Conservation (phyloP, 495 filamentous ascomycete genomes). For the Trichoderma gamsii region DNA sequence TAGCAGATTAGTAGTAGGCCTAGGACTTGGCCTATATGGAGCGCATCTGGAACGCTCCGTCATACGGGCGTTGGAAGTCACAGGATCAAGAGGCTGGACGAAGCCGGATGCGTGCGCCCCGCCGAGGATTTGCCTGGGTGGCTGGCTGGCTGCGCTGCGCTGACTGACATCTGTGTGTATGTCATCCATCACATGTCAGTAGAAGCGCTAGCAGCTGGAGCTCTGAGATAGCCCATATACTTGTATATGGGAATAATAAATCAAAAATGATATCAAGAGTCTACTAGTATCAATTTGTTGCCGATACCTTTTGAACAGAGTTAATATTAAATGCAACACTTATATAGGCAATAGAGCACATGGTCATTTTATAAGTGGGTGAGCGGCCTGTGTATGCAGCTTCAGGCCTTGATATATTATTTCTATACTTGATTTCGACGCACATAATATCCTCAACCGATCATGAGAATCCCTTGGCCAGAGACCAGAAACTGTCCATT, state of each 20-base stretch:
- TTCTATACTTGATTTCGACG: too few relatives aligned
- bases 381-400: too few relatives aligned
- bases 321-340: too few relatives aligned
- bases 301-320: background rate
- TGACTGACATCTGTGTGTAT: background rate
- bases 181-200: too few relatives aligned
- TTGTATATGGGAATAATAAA: too few relatives aligned
- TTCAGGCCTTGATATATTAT: too few relatives aligned
- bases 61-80: background rate
- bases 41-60: background rate
- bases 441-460: background rate
- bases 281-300: background rate
- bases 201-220: too few relatives aligned
- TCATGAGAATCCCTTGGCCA: constrained; percentile 56
- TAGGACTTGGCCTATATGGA: background rate
- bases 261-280: too few relatives aligned
- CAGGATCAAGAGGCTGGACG: background rate
- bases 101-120: background rate
- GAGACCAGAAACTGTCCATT: constrained; percentile 94
- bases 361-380: too few relatives aligned
- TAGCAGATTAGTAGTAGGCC: background rate
- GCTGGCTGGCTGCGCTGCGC: background rate
- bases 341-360: too few relatives aligned
- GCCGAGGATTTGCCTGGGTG: background rate
- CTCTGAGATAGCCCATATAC: too few relatives aligned